Evolutionary conservation across 1,284 basidiomycete genomes (phyloP).

Genomic region (Exobasidium rhododendri): DNA sequence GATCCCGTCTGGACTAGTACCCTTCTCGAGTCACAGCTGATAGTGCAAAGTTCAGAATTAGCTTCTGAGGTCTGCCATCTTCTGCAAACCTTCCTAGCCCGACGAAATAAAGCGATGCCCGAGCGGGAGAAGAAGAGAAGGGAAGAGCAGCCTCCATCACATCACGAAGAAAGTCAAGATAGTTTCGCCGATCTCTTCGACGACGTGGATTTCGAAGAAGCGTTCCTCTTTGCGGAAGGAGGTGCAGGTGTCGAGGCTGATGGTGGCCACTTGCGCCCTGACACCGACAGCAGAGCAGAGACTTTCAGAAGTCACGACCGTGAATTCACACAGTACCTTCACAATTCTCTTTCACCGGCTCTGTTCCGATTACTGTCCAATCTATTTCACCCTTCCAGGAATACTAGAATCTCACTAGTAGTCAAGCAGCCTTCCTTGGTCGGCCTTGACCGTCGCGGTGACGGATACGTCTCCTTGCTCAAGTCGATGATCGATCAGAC

Average conservation of each 20-base stretch:
- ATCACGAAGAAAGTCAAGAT: conserved; percentile 61
- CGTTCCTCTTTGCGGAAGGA: conserved; percentile 62
- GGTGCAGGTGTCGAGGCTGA: conserved; percentile 58
- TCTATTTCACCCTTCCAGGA: conserved; percentile 54
- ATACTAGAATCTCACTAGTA: neutral
- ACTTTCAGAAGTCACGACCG: conserved; percentile 18
- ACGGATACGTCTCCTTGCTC: conserved; percentile 13
- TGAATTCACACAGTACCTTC: conserved; percentile 60
- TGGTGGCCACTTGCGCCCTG: too few relatives aligned
- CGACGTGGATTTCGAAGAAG: conserved; percentile 63
- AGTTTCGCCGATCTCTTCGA: conserved; percentile 68
- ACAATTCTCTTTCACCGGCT: conserved; percentile 61
- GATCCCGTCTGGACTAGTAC: conserved; percentile 66
- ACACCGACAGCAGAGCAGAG: conserved; percentile 40
- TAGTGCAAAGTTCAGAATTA: conserved; percentile 59
- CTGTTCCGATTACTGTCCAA: conserved; percentile 67
- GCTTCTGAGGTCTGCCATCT: conserved; percentile 64
- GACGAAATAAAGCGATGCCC: conserved; percentile 56
- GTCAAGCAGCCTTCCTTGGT: neutral
- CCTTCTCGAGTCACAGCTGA: conserved; percentile 62
- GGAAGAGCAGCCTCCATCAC: neutral
- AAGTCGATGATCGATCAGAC: conserved; percentile 39
- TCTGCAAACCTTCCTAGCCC: conserved; percentile 67
- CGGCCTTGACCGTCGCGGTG: neutral
- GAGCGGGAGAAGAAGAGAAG: conserved; percentile 27